A percentile compares a stretch with the other conserved stretches of the same genome.
phyloP scores from a whole-genome alignment of 2,329 filamentous ascomycete species.

The Byssoonygena ceratinophila region DNA sequence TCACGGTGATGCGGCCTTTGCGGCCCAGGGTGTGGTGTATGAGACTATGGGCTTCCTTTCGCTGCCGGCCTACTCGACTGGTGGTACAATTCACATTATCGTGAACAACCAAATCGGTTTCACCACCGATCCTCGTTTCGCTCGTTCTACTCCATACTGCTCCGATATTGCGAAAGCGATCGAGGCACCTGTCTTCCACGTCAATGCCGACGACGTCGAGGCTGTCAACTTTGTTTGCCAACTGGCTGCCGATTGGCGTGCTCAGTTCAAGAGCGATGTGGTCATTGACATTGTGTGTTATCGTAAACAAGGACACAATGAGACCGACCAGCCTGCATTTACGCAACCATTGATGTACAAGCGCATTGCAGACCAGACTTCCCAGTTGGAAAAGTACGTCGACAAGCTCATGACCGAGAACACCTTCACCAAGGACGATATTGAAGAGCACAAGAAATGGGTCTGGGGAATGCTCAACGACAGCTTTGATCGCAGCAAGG shows the following conservation, averaged over 20 bases:
- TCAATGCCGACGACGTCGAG: slow-evolving; percentile 97
- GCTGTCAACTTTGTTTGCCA: slow-evolving; percentile 98
- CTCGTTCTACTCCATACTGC: slow-evolving; percentile 95
- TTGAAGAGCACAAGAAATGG: slow-evolving; percentile 99
- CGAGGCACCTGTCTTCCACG: slow-evolving; percentile 96
- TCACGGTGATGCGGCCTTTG: slow-evolving; percentile 94
- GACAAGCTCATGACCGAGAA: slow-evolving; percentile 78
- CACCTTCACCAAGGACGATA: slow-evolving; percentile 92
- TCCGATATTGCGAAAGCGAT: slow-evolving; percentile 99
- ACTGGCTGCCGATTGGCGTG: slow-evolving; percentile 92
- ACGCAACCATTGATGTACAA: slow-evolving; percentile 99
- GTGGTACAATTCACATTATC: slow-evolving; percentile 90
- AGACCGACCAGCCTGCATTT: slow-evolving; percentile 98
- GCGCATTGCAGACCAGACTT: slow-evolving; percentile 74
- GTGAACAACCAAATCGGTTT: slow-evolving; percentile 99
- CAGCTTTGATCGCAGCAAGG: slow-evolving; percentile 93
- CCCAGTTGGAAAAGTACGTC: slow-evolving; percentile 82
- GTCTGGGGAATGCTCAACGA: slow-evolving; percentile 99
- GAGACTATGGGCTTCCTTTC: slow-evolving; percentile 97
- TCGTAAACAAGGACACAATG: slow-evolving; percentile 97
- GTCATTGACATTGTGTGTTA: slow-evolving; percentile 98
- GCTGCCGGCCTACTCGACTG: slow-evolving; percentile 90
- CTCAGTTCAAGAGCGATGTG: slow-evolving; percentile 96
- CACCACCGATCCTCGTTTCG: slow-evolving; percentile 94
- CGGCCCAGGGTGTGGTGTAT: slow-evolving; percentile 93